Conservation (phyloP, 441 rosid genomes). For the Populus hybrid region DNA sequence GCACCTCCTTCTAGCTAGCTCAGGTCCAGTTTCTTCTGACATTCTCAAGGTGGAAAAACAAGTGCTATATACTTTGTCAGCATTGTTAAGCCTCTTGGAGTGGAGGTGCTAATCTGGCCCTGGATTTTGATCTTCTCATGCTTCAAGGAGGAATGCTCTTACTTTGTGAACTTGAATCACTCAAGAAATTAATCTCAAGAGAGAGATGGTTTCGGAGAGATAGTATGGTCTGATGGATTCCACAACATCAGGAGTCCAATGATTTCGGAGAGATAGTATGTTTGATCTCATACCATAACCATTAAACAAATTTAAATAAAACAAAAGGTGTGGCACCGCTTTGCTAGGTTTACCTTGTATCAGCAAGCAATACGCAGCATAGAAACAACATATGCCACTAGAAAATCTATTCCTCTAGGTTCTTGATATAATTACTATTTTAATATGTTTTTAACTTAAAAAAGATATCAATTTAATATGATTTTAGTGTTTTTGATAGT, state of each 20-base stretch:
- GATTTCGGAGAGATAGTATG: constrained; percentile 20
- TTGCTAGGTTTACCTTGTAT: too few species aligned
- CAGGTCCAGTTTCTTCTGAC: constrained; percentile 46
- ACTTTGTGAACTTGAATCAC: constrained; percentile 41
- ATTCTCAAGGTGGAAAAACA: constrained; percentile 50
- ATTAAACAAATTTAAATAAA: too few species aligned
- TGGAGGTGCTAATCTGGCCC: constrained; percentile 60
- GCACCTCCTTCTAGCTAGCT: constrained; percentile 73
- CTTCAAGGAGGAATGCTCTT: constrained; percentile 34
- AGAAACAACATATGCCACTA: too few species aligned
- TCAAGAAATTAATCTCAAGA: constrained; percentile 33
- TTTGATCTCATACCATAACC: too few species aligned
- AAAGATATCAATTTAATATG: neutral
- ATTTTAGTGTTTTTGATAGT: too few species aligned
- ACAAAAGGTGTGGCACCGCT: too few species aligned
- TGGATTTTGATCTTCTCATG: constrained; percentile 38
- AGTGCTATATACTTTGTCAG: constrained; percentile 35
- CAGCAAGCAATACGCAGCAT: too few species aligned
- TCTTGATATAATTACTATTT: too few species aligned
- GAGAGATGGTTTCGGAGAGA: constrained; percentile 22
- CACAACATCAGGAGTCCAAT: constrained; percentile 60
- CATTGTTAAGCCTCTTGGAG: constrained; percentile 47
- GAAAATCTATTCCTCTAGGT: too few species aligned
- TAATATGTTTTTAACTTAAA: too few species aligned
- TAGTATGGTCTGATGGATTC: constrained; percentile 47